These are phyloP conservation scores for Candida piceae DNA, from an alignment of 805 yeast species.

Conservation along the genomic window DNA sequence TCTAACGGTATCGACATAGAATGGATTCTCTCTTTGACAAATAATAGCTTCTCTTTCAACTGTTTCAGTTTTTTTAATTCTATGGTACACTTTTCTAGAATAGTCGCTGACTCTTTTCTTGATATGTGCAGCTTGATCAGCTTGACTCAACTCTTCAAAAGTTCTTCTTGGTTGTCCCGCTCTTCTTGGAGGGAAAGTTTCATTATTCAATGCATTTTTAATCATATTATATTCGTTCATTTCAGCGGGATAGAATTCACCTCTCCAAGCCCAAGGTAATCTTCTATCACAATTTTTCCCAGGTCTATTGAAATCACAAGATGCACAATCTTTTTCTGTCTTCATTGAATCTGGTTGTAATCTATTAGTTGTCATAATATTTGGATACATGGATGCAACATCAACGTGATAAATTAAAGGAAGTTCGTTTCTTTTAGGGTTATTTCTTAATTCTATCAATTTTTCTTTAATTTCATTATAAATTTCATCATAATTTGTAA, in stretches of 20 bases:
- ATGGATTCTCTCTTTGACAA: conserved; percentile 97
- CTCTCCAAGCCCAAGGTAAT: conserved; percentile 97
- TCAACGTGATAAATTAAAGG: conserved; percentile 96
- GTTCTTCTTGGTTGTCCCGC: conserved; percentile 53
- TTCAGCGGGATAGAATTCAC: conserved; percentile 88
- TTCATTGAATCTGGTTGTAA: conserved; percentile 98
- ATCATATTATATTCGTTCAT: conserved; percentile 89
- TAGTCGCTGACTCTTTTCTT: conserved; percentile 79
- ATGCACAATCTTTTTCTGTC: conserved; percentile 90
- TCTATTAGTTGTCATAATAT: conserved; percentile 95
- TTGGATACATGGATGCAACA: conserved; percentile 99
- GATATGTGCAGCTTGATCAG: conserved; percentile 71
- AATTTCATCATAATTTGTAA: conserved; percentile 75
- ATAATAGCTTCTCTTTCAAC: conserved; percentile 88
- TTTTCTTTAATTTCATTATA: conserved; percentile 48
- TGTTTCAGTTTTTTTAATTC: conserved; percentile 75
- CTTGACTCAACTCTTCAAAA: conserved; percentile 70
- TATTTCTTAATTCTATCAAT: conserved; percentile 53
- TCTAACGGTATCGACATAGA: conserved; percentile 91
- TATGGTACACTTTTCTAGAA: conserved; percentile 79
- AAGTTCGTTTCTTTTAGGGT: conserved; percentile 63
- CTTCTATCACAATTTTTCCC: conserved; percentile 91
- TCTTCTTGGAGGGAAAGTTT: conserved; percentile 61
- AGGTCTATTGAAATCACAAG: conserved; percentile 95
- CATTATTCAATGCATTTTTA: conserved; percentile 74